Evolutionary conservation across 202 grass and related monocot genomes (phyloP), one percentile per base, ranked within the genome.

Genomic region (Schoenoplectus tabernaemontani): DNA sequence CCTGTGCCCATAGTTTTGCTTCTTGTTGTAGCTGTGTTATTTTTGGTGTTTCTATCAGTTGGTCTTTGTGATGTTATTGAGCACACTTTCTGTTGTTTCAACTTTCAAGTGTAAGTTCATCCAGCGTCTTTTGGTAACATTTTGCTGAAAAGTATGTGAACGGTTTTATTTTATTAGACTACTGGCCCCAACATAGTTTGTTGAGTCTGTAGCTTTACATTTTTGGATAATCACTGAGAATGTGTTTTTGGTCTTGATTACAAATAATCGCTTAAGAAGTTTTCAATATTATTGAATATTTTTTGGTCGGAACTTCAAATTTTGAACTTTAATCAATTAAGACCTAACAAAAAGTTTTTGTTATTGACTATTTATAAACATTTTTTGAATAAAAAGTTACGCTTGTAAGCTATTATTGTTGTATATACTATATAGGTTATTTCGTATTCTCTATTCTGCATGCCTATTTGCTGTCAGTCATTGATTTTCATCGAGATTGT

Each of bases 51-150:
- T 34, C 15, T 61, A 8, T 78, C 17, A 26, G 33, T 78, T 58
- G 48, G 72, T 59, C 8, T 32, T 58, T 42, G 19, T 78, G 54
- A 59, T 78, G 75, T 39, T 20, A 78, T 57, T 61, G 56, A 39
- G 76, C 41, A 59, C 56, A 60, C n/a, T n/a, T 9, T 51, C n/a
- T 58, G 74, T 76, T 34, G 24, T 57, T n/a, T n/a, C n/a, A n/a
- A n/a, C n/a, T n/a, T 56, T 71, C 20, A 78, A 60, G 32, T 59
- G 24, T 78, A n/a, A 78, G 51, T 78, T 61, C 57, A 28, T 78
- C 36, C 56, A 24, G 76, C 23, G 51, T 78, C 37, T 38, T 59
- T 78, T 61, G 32, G 12, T n/a, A n/a, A n/a, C n/a, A 15, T 41
- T 9, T 15, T 23, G 53, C 34, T 78, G 51, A 32, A 61, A 61